These are phyloP conservation scores for Monascus ruber DNA, from an alignment of 2,329 filamentous ascomycete species.

Conservation along the genomic window DNA sequence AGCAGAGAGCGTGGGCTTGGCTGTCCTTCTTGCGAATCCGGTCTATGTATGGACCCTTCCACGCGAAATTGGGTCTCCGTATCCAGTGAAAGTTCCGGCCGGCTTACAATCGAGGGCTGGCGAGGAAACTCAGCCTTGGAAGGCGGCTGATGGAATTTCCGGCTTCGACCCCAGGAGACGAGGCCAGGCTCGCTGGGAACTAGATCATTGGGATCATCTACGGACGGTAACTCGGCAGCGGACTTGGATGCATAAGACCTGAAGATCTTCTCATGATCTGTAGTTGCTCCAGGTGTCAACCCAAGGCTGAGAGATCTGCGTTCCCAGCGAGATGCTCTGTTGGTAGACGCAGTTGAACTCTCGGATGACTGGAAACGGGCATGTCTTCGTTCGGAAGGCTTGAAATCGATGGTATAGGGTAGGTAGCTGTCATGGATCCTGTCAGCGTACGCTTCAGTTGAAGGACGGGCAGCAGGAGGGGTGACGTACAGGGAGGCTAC, in stretches of 20 bases:
- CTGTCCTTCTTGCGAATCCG: slow-evolving; percentile 25
- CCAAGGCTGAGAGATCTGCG: slow-evolving; percentile 12
- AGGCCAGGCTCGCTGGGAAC: slow-evolving; percentile 56
- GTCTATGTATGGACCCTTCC: slow-evolving; percentile 7
- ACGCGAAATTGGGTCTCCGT: slow-evolving; percentile 11
- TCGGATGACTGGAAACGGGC: slow-evolving; percentile 12
- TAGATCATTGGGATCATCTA: slow-evolving; percentile 19
- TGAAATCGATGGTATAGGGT: slow-evolving; percentile 27
- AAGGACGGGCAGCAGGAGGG: neutral
- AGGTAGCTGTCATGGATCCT: slow-evolving; percentile 16
- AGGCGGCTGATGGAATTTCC: slow-evolving; percentile 63
- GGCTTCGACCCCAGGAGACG: slow-evolving; percentile 59
- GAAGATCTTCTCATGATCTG: slow-evolving; percentile 29
- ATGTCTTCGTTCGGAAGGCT: slow-evolving; percentile 11
- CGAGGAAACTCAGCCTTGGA: slow-evolving; percentile 65
- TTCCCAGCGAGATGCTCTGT: slow-evolving; percentile 3
- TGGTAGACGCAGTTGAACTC: slow-evolving; percentile 7
- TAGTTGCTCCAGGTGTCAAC: slow-evolving; percentile 28
- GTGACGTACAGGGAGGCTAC: slow-evolving; percentile 23
- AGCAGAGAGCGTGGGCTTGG: slow-evolving; percentile 52
- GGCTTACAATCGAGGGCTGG: slow-evolving; percentile 58
- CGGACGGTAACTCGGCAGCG: slow-evolving; percentile 15
- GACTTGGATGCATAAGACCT: slow-evolving; percentile 18
- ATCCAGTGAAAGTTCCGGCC: slow-evolving; percentile 7
- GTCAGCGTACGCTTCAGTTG: slow-evolving; percentile 1